Base-by-base conservation (phyloP, 331 rosid species). In the Pyracantha coccinea region DNA sequence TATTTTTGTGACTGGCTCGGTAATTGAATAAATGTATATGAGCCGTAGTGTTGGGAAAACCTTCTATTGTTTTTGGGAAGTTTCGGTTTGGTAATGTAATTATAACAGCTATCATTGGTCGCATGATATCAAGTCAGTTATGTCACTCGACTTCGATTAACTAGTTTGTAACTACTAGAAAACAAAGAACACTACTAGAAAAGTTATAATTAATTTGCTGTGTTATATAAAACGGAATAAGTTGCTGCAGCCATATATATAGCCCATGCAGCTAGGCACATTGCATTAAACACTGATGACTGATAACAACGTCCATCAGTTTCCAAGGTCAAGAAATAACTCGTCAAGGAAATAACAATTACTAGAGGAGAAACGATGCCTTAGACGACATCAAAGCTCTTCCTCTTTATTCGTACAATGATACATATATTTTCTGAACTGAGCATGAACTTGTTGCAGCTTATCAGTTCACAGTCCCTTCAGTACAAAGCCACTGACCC, bases 401-500 rank as follows among this genome's bases (percentile, higher is more conserved):
- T 65, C 69, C 50, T 65, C 69, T 31, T 65, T 65, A 65, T 65
- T 65, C 47, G 4, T 32, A 65, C 25, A 64, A 60, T 41, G 3
- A 41, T 41, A 9, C 13, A 8, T 50, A 50, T 57, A 21, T 64
- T 28, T 11, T 29, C 4, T 62, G 7, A 28, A 28, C 32, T 4
- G 67, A 28, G 19, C 38, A 16, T 12, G n/a, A 20, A 5, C 14
- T 11, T 11, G 2, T 29, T 2, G 31, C 14, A 21, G 4, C 55
- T 41, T 6, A 24, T 33, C 20, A 61, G 13, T 20, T 50, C 8
- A 45, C 14, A 13, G 33, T 12, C 8, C 81, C 77, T 28, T 70
- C 45, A 32, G 13, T 31, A 19, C 81, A 78, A 31, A 78, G 77
- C 81, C 81, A 78, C 9, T 78, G 77, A 35, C 81, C 81, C 8